phyloP scores from a whole-genome alignment of 2,329 filamentous ascomycete species.

The Lachnellula suecica region DNA sequence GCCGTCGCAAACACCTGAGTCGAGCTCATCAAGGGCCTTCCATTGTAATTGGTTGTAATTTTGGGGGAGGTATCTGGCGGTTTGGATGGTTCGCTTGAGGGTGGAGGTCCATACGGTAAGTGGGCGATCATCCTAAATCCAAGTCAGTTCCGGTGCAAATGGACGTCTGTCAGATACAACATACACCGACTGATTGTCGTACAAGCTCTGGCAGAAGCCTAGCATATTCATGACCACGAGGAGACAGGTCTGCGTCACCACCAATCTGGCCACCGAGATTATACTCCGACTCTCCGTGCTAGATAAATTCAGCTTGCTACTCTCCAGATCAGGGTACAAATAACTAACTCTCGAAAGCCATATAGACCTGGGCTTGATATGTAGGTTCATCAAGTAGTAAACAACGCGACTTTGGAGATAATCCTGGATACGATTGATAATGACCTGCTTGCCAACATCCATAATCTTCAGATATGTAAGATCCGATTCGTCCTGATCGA shows the following conservation, averaged over 20 bases:
- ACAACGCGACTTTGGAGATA: constrained; percentile 95
- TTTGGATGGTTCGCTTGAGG: constrained; percentile 84
- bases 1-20: constrained; percentile 94
- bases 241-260: constrained; percentile 84
- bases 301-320: background rate
- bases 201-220: constrained; percentile 81
- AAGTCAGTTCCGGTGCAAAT: too few relatives aligned
- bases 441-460: constrained; percentile 91
- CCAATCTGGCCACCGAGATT: constrained; percentile 91
- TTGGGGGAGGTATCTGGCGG: constrained; percentile 75
- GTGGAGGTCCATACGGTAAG: constrained; percentile 77
- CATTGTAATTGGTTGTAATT: constrained; percentile 94
- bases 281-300: constrained; percentile 94
- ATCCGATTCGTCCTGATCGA: constrained; percentile 83
- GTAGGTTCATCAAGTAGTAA: constrained; percentile 97
- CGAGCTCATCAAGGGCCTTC: constrained; percentile 97
- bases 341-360: constrained; percentile 85
- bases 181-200: constrained; percentile 80
- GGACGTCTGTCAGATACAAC: too few relatives aligned
- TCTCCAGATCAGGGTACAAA: too few relatives aligned
- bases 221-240: constrained; percentile 85
- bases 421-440: constrained; percentile 97
- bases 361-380: constrained; percentile 94
- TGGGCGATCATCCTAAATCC: constrained; percentile 50
- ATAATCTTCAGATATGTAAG: constrained; percentile 97